Evolutionary conservation across 108 stramenopile genomes (phyloP), one percentile per base, ranked within the genome.

Genomic region (Poteriospumella lacustris): DNA sequence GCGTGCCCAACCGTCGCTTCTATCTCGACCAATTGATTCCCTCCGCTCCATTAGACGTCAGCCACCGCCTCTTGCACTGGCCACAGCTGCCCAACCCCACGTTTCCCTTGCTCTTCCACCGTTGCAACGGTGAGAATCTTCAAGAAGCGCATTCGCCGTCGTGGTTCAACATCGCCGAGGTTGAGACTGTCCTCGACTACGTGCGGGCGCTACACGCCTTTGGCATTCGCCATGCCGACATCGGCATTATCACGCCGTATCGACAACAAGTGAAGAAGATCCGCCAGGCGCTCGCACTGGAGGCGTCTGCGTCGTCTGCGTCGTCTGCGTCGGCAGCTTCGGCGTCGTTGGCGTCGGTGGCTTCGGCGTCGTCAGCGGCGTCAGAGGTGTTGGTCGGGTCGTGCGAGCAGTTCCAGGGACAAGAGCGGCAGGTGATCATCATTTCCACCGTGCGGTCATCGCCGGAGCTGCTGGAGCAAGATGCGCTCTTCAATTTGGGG

Each of bases 171-270:
- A 15, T 31, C 5, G 19, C 36, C 5, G 70, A 73, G 36, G 31
- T 73, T 3, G 70, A 42, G 36, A 5, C 5, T 42, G 47, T 73
- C 5, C 26, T 73, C 43, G 12, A 15, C 42, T 38, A 73, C 42
- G 33, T 73, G 38, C 43, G 36, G 42, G 36, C 26, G 5, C 31
- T 73, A 5, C 26, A 34, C 5, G 12, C 28, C 15, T 29, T 15
- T 42, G 31, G 31, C 15, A 34, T 42, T 12, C 26, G 47, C 28
- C 12, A 9, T 5, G 12, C 26, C 5, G 70, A 73, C 5, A 73
- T 73, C 36, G 70, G 70, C 28, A 38, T 73, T 28, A 73, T 73
- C 9, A 12, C 70, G 28, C 70, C 70, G 5, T 73, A 73, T 73
- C 5, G 36, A 34, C 26, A 73, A 24, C 70, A 73, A 5, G 70